Evolutionary conservation across 169 alveolate species (phyloP).

Genomic region (Babesia gibsoni): DNA sequence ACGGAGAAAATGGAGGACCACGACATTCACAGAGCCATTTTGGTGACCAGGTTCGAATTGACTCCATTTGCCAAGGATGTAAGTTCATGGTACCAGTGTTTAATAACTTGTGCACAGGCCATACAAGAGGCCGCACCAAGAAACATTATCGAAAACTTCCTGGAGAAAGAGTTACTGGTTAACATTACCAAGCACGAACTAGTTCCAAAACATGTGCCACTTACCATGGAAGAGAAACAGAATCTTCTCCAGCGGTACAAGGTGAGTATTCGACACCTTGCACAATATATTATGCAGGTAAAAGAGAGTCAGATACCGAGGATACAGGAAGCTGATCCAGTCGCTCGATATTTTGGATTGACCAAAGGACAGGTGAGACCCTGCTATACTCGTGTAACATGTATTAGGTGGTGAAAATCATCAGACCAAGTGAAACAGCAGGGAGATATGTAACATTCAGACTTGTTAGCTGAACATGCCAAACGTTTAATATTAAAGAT

Average conservation of each 20-base stretch:
- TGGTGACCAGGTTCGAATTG: conserved; percentile 86
- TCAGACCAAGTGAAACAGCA: conserved; percentile 97
- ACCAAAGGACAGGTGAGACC: conserved; percentile 87
- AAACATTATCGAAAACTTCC: conserved; percentile 84
- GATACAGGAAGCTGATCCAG: conserved; percentile 94
- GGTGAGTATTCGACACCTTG: conserved; percentile 32
- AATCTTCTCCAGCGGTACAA: conserved; percentile 89
- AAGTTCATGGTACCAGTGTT: conserved; percentile 2
- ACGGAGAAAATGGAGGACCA: conserved; percentile 91
- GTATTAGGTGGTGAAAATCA: conserved; percentile 90
- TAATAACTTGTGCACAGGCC: conserved; percentile 64
- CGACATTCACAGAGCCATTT: conserved; percentile 87
- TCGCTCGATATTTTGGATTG: conserved; percentile 92
- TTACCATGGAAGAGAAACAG: conserved; percentile 90
- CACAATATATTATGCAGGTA: conserved; percentile 66
- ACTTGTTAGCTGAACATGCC: conserved; percentile 36
- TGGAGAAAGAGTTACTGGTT: conserved; percentile 88
- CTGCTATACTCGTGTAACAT: background rate
- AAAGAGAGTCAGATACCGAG: conserved; percentile 95
- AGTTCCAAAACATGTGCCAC: conserved; percentile 95
- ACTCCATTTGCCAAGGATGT: conserved; percentile 91
- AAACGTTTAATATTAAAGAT: background rate
- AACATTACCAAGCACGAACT: conserved; percentile 96
- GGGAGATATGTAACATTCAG: conserved; percentile 95
- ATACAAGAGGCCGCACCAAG: conserved; percentile 89